A percentile compares a stretch with the other conserved stretches of the same genome.
Conservation (phyloP, 352 stramenopile species). For the Phytopythium helicoides region DNA sequence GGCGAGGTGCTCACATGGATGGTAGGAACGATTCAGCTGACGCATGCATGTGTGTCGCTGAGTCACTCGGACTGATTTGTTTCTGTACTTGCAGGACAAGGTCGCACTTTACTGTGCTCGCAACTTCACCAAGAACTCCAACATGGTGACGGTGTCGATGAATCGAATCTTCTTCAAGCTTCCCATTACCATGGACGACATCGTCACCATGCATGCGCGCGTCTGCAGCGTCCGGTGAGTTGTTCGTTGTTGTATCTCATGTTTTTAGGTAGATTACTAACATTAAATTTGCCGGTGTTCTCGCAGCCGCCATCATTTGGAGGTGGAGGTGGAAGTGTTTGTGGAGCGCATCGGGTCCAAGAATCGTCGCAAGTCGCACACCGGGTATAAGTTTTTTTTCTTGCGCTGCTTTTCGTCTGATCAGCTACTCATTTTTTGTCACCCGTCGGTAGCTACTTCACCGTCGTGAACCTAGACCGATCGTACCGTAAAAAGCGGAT, state of each 20-base stretch:
- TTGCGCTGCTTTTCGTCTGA: not conserved
- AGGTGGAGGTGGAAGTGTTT: conserved; percentile 77
- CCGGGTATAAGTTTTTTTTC: conserved; percentile 20
- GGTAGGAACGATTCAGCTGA: conserved; percentile 5
- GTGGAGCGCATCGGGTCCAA: conserved; percentile 46
- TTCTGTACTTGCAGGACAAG: conserved; percentile 34
- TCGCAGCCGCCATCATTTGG: conserved; percentile 51
- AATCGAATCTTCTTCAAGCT: conserved; percentile 75
- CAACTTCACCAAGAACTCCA: conserved; percentile 68
- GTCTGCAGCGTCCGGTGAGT: conserved; percentile 55
- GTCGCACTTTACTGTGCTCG: conserved; percentile 57
- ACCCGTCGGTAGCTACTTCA: conserved; percentile 74
- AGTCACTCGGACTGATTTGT: not conserved
- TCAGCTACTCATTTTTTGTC: too few species aligned
- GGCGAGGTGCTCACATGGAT: conserved; percentile 69
- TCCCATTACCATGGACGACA: conserved; percentile 61
- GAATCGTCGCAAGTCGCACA: conserved; percentile 55
- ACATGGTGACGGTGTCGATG: conserved; percentile 67
- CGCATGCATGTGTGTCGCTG: not conserved
- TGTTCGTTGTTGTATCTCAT: too few species aligned
- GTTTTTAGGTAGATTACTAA: too few species aligned
- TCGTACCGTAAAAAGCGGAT: conserved; percentile 61
- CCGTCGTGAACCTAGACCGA: conserved; percentile 59
- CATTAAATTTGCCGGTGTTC: too few species aligned
- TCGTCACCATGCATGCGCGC: conserved; percentile 62